These are phyloP conservation scores for Alternaria novae-zelandiae DNA, from an alignment of 2,329 filamentous ascomycete genomes.

Conservation along the genomic window DNA sequence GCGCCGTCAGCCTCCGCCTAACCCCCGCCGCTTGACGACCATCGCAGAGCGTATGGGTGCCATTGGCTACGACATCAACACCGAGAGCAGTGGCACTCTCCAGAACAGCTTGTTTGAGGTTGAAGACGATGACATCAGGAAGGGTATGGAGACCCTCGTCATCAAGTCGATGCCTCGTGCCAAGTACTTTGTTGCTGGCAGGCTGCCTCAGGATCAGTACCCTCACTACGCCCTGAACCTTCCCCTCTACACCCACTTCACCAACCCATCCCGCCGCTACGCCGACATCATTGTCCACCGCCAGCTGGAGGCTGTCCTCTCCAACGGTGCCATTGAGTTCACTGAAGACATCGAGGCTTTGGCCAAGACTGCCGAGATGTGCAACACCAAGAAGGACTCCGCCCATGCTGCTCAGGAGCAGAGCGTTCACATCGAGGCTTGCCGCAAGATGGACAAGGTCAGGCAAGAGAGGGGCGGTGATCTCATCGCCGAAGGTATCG, in stretches of 20 bases:
- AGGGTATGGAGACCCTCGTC: conserved; percentile 96
- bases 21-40: conserved; percentile 83
- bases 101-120: conserved; percentile 97
- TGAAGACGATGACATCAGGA: conserved; percentile 84
- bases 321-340: conserved; percentile 82
- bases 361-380: conserved; percentile 90
- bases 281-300: conserved; percentile 95
- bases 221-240: conserved; percentile 92
- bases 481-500: conserved; percentile 92
- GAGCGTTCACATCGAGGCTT: conserved; percentile 97
- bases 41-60: conserved; percentile 93
- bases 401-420: conserved; percentile 97
- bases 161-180: conserved; percentile 95
- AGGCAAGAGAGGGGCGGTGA: conserved; percentile 86
- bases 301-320: conserved; percentile 86
- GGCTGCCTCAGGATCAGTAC: conserved; percentile 76
- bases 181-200: conserved; percentile 90
- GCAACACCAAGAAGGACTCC: conserved; percentile 99
- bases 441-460: conserved; percentile 92
- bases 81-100: conserved; percentile 84
- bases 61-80: conserved; percentile 88
- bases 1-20: conserved; percentile 84
- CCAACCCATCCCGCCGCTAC: conserved; percentile 91
- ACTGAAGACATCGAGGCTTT: conserved; percentile 86
- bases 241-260: conserved; percentile 96